These are phyloP conservation scores for Alternaria infectoria DNA, from an alignment of 2,329 filamentous ascomycete genomes.

Conservation along the genomic window DNA sequence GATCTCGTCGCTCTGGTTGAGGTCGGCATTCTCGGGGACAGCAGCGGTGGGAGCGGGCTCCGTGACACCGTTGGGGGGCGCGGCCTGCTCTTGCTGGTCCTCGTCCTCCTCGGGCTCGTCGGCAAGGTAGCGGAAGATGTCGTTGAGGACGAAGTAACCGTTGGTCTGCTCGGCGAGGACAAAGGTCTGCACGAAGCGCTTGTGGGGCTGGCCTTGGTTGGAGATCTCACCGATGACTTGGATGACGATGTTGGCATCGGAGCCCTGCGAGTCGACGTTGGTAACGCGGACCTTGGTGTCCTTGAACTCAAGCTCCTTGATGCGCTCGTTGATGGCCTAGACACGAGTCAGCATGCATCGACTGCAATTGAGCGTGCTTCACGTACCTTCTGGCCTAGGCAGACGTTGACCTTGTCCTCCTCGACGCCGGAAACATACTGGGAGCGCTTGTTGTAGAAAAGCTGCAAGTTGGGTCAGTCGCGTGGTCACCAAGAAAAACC, in stretches of 20 bases:
- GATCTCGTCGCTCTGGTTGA: slow-evolving; percentile 45
- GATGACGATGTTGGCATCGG: slow-evolving; percentile 91
- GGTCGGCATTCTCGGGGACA: slow-evolving; percentile 37
- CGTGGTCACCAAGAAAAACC: neutral
- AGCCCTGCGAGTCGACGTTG: slow-evolving; percentile 96
- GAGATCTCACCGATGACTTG: slow-evolving; percentile 98
- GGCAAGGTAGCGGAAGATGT: slow-evolving; percentile 93
- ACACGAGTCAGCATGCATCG: neutral
- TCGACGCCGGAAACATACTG: slow-evolving; percentile 93
- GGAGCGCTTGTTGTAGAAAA: slow-evolving; percentile 96
- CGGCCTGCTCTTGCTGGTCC: slow-evolving; percentile 46
- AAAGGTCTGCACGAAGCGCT: slow-evolving; percentile 98
- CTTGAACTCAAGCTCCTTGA: slow-evolving; percentile 90
- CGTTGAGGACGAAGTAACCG: slow-evolving; percentile 97
- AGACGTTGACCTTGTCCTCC: slow-evolving; percentile 85
- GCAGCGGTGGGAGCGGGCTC: slow-evolving; percentile 50
- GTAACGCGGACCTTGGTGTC: slow-evolving; percentile 98
- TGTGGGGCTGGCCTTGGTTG: slow-evolving; percentile 87
- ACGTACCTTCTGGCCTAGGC: slow-evolving; percentile 84
- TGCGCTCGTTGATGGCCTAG: slow-evolving; percentile 90
- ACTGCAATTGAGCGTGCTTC: neutral
- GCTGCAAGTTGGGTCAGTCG: slow-evolving; percentile 50
- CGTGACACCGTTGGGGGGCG: slow-evolving; percentile 46
- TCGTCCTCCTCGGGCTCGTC: slow-evolving; percentile 77
- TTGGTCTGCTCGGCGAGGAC: slow-evolving; percentile 95